phyloP scores from a whole-genome alignment of 2,329 filamentous ascomycete genomes.

The Ilyonectria destructans region DNA sequence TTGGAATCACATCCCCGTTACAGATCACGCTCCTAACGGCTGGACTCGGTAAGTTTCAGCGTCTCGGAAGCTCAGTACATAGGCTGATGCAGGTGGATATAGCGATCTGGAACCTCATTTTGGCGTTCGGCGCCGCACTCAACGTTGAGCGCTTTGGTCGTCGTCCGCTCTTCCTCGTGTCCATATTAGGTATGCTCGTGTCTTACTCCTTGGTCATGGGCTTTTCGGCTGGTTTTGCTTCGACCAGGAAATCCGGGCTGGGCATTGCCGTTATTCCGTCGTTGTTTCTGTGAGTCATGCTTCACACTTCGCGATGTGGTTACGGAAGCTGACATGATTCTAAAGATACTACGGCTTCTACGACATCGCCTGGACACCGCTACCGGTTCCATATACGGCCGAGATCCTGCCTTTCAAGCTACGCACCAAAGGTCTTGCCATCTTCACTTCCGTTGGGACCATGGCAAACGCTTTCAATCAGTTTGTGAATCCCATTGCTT shows the following conservation, averaged over 20 bases:
- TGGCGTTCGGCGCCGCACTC: constrained; percentile 22
- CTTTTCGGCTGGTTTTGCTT: constrained; percentile 11
- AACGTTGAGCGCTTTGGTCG: constrained; percentile 20
- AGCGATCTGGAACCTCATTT: constrained; percentile 30
- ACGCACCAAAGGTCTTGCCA: constrained; percentile 46
- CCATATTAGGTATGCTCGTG: constrained; percentile 9
- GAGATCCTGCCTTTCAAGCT: constrained; percentile 50
- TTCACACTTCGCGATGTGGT: too few relatives aligned
- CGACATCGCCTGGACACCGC: constrained; percentile 47
- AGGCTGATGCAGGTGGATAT: too few relatives aligned
- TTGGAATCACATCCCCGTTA: constrained; percentile 2
- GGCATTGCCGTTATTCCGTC: constrained; percentile 36
- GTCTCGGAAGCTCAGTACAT: too few relatives aligned
- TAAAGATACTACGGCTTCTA: constrained; percentile 36
- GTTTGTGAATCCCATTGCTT: constrained; percentile 45
- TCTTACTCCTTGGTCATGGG: constrained; percentile 16
- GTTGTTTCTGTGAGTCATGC: constrained; percentile 33
- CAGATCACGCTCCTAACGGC: constrained; percentile 1
- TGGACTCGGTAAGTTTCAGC: neutral
- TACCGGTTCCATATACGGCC: constrained; percentile 45
- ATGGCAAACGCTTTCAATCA: constrained; percentile 44
- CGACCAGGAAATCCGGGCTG: neutral
- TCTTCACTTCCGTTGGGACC: constrained; percentile 35
- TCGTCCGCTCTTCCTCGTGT: constrained; percentile 4
- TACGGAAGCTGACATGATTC: too few relatives aligned